Evolutionary conservation across 352 stramenopile genomes (phyloP).

Genomic region (Phytophthora pistaciae): DNA sequence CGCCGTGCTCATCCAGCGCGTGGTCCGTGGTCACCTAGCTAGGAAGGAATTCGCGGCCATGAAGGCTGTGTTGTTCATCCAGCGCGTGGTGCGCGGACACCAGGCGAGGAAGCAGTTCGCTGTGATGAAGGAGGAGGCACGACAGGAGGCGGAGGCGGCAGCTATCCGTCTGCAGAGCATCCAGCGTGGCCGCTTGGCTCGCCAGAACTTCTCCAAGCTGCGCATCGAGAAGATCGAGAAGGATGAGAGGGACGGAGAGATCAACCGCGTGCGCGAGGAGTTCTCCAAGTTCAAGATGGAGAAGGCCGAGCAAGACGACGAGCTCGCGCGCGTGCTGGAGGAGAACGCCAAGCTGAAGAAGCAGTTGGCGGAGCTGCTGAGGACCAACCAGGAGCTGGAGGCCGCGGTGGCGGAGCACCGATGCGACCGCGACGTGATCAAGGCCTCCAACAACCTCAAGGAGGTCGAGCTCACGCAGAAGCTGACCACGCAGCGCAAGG

Average conservation of each 20-base stretch:
- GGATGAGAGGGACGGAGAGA: constrained; percentile 33
- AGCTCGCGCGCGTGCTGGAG: constrained; percentile 50
- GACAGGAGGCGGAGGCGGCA: constrained; percentile 25
- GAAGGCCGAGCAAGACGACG: constrained; percentile 27
- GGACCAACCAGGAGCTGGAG: constrained; percentile 69
- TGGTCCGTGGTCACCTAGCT: constrained; percentile 43
- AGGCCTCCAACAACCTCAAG: constrained; percentile 65
- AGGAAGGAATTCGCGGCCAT: constrained; percentile 25
- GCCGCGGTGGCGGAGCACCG: constrained; percentile 64
- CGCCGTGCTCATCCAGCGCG: constrained; percentile 38
- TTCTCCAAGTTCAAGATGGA: constrained; percentile 1
- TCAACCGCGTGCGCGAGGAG: constrained; percentile 19
- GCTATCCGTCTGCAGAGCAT: constrained; percentile 50
- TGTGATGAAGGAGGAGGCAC: constrained; percentile 12
- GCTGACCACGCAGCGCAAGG: constrained; percentile 55
- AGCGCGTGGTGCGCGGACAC: not conserved
- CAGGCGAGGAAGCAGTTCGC: constrained; percentile 24
- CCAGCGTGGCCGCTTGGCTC: constrained; percentile 52
- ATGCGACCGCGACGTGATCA: constrained; percentile 61
- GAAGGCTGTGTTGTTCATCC: constrained; percentile 12
- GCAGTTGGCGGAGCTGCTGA: constrained; percentile 68
- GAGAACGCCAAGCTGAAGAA: constrained; percentile 67
- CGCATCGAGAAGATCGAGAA: constrained; percentile 51
- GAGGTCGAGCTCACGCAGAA: constrained; percentile 68
- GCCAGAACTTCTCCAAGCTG: constrained; percentile 64